Base-by-base conservation (phyloP, 108 stramenopile genomes). In the Cylindrotheca fusiformis region DNA sequence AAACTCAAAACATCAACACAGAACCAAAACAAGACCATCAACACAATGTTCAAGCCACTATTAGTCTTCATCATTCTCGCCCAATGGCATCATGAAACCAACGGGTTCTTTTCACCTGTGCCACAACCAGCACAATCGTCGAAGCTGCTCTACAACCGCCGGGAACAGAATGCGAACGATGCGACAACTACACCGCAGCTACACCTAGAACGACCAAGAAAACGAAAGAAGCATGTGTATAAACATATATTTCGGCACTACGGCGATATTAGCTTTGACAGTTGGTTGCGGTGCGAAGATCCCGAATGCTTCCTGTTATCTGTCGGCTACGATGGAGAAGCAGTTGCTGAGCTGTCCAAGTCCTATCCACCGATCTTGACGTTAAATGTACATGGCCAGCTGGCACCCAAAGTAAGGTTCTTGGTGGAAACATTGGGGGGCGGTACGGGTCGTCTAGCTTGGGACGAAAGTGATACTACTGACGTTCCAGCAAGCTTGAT, bases 201-300 rank as follows among this genome's bases (percentile, higher is more conserved):
- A 41, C 36, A 41, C 10, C 6, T 10, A 41, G 36, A 6, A 41
- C 36, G 36, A 41, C 10, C 36, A 41, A 10, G 36, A 41, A 41
- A 14, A 41, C 36, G 36, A 41, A 41, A 14, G 36, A 6, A 14
- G 36, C 31, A 23, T 26, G 46, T 49, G 4, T 67, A 32, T 29
- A 67, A 67, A 29, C 66, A 67, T 30, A 27, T 67, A 3, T 67
- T 58, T 20, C 66, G 66, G 21, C 66, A 67, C 48, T 58, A 67
- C 28, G 66, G 55, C 5, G 66, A 67, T 58, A 67, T 67, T 29
- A 58, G 66, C 32, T 49, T 67, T 49, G 66, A 67, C 50, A 50
- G 66, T 30, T 67, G 66, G 66, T 32, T 67, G 4, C 56, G 66
- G 18, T 67, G 66, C 29, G 21, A n/a, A 4, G 66, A 58, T 32